phyloP scores from a whole-genome alignment of 805 yeast species.

The baker's yeast (Saccharomyces cerevisiae) region DNA sequence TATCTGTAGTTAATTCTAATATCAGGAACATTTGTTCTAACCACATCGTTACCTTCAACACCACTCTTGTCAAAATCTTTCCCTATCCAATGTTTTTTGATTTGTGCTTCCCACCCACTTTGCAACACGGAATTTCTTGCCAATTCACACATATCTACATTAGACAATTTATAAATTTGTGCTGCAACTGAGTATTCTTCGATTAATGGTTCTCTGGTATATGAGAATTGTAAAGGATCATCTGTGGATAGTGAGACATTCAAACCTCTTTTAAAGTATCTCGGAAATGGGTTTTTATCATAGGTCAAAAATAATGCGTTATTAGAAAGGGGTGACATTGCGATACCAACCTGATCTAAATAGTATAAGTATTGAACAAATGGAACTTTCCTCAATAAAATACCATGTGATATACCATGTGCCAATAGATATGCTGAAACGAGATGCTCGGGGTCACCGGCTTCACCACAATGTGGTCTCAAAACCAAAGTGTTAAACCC shows the following conservation, averaged over 20 bases:
- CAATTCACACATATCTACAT: slow-evolving; percentile 95
- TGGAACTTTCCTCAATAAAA: slow-evolving; percentile 84
- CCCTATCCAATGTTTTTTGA: slow-evolving; percentile 93
- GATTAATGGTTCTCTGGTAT: slow-evolving; percentile 92
- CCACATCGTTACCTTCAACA: slow-evolving; percentile 77
- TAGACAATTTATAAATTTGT: slow-evolving; percentile 86
- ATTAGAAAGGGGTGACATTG: slow-evolving; percentile 96
- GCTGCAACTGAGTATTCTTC: slow-evolving; percentile 98
- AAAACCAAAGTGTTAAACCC: slow-evolving; percentile 85
- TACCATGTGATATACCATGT: slow-evolving; percentile 93
- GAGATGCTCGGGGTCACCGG: slow-evolving; percentile 98
- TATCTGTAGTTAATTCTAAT: slow-evolving; percentile 76
- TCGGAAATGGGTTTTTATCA: slow-evolving; percentile 92
- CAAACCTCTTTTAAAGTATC: slow-evolving; percentile 85
- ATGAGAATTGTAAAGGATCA: slow-evolving; percentile 95
- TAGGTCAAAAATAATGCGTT: slow-evolving; percentile 92
- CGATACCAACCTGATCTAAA: slow-evolving; percentile 90
- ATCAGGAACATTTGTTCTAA: slow-evolving; percentile 90
- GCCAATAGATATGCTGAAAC: slow-evolving; percentile 82
- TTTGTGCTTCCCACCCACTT: slow-evolving; percentile 83
- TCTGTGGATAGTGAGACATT: slow-evolving; percentile 93
- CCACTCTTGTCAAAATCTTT: slow-evolving; percentile 50
- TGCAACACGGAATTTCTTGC: slow-evolving; percentile 89
- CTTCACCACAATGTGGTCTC: slow-evolving; percentile 98
- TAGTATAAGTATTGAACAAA: slow-evolving; percentile 89